Evolutionary conservation across 306 rosid species (phyloP).

Genomic region (Vachellia pachyceras): DNA sequence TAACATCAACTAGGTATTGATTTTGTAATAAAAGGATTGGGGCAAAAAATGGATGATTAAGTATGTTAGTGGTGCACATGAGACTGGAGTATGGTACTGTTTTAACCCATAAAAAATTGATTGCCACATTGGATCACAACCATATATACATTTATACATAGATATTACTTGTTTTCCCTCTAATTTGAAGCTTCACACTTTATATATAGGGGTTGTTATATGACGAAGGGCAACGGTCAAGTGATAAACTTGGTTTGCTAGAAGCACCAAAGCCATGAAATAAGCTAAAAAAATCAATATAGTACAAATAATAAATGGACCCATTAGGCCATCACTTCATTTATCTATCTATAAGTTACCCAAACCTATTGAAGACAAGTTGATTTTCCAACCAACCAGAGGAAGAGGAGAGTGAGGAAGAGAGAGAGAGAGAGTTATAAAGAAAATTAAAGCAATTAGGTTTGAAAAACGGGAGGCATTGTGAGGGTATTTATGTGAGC

Average conservation of each 20-base stretch:
- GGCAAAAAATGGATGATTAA: slow-evolving; percentile 28
- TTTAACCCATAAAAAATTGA: slow-evolving; percentile 41
- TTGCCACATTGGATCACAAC: slow-evolving; percentile 46
- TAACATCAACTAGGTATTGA: slow-evolving; percentile 5
- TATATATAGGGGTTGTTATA: neutral
- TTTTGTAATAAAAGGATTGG: slow-evolving; percentile 2
- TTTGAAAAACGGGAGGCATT: neutral
- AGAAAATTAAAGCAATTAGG: neutral
- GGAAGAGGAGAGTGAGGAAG: too few relatives aligned
- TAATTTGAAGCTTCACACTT: too few relatives aligned
- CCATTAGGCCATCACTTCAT: neutral
- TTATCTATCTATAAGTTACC: neutral
- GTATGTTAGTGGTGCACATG: slow-evolving; percentile 63
- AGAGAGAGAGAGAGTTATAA: neutral
- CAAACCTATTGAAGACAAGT: neutral
- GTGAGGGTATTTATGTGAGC: slow-evolving; percentile 2
- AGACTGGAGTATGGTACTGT: slow-evolving; percentile 64
- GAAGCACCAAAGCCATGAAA: neutral
- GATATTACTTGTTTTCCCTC: too few relatives aligned
- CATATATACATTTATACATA: neutral
- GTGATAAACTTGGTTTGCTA: neutral
- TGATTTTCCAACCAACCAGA: neutral
- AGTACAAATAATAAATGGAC: neutral
- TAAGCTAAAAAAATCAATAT: neutral
- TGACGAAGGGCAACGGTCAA: neutral